Percentiles rank a stretch among this genome's conserved stretches.
phyloP scores from a whole-genome alignment of 129 eudicot species.

The Sambucus nigra region DNA sequence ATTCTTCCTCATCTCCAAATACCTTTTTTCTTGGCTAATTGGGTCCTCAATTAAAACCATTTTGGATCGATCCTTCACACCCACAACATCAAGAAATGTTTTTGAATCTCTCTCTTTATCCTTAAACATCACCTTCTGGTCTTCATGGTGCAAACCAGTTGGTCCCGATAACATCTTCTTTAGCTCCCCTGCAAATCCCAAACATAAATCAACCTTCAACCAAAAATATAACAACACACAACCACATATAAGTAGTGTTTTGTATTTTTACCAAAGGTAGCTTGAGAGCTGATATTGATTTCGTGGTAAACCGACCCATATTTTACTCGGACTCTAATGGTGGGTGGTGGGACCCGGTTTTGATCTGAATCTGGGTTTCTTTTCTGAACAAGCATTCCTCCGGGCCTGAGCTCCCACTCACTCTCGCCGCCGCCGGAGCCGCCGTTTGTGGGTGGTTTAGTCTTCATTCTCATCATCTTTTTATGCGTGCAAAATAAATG shows the following conservation, averaged over 20 bases:
- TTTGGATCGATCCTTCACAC: slow-evolving; percentile 79
- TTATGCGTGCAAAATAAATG: slow-evolving; percentile 17
- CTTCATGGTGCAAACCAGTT: slow-evolving; percentile 86
- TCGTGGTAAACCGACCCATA: slow-evolving; percentile 66
- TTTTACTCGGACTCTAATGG: slow-evolving; percentile 78
- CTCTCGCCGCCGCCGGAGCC: slow-evolving; percentile 28
- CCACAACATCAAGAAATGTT: slow-evolving; percentile 59
- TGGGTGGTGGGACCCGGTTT: slow-evolving; percentile 48
- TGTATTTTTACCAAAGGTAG: slow-evolving; percentile 68
- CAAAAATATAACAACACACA: neutral
- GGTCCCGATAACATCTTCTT: slow-evolving; percentile 81
- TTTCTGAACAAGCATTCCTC: slow-evolving; percentile 90
- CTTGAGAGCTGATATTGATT: slow-evolving; percentile 56
- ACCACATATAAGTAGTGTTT: neutral
- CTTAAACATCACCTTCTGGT: slow-evolving; percentile 62
- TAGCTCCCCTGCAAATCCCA: slow-evolving; percentile 52
- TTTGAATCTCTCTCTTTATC: slow-evolving; percentile 66
- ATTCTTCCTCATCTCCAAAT: slow-evolving; percentile 59
- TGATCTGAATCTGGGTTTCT: slow-evolving; percentile 50
- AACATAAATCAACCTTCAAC: neutral
- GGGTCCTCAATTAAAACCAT: slow-evolving; percentile 74
- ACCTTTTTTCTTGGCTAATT: slow-evolving; percentile 69
- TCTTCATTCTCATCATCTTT: slow-evolving; percentile 75
- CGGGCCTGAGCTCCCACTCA: slow-evolving; percentile 78
- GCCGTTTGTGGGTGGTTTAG: slow-evolving; percentile 19